phyloP scores from a whole-genome alignment of 176 grass and related monocot species.

The Aegilops bicornis region DNA sequence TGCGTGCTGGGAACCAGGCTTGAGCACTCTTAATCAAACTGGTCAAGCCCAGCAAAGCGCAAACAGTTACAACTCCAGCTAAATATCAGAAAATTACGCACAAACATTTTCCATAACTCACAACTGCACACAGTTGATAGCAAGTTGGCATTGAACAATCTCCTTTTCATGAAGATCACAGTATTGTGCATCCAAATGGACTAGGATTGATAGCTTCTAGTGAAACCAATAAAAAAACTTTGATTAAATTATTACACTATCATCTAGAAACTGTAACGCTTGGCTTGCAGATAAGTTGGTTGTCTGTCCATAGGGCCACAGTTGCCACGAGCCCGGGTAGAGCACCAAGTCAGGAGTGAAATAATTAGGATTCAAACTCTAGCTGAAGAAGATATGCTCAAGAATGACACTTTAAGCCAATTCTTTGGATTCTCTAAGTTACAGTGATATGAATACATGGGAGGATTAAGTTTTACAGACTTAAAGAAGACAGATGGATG shows the following conservation, averaged over 20 bases:
- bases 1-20: neutral
- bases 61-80: neutral
- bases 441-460: neutral
- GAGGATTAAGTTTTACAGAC: neutral
- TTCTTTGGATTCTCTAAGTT: neutral
- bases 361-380: neutral
- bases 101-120: neutral
- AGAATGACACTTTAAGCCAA: neutral
- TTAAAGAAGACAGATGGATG: neutral
- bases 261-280: neutral
- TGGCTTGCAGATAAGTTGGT: neutral
- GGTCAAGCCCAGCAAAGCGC: neutral
- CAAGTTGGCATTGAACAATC: neutral
- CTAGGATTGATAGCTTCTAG: neutral
- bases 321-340: neutral
- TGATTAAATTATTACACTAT: neutral
- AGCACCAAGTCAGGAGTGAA: neutral
- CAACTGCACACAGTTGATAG: neutral
- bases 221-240: neutral
- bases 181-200: neutral
- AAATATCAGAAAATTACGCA: neutral
- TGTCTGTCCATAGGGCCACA: neutral
- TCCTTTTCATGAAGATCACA: neutral
- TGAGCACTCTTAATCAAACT: neutral
- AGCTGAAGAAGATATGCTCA: neutral